Conservation (phyloP, 2,329 filamentous ascomycete species). For the Trichophyton verrucosum region DNA sequence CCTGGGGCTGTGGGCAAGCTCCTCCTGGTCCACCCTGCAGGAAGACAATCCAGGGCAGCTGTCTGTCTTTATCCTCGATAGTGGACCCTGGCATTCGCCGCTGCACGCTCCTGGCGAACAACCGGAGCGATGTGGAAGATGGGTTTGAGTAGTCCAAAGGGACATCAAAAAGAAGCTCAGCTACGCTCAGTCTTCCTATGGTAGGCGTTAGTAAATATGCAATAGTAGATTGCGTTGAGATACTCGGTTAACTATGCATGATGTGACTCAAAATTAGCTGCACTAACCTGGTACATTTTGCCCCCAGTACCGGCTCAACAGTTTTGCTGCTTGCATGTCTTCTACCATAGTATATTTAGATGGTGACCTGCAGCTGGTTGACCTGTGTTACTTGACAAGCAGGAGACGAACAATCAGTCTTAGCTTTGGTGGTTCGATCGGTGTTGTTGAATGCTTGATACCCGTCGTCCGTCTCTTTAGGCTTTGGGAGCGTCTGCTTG, state of each 20-base stretch:
- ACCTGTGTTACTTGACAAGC: neutral
- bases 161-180: slow-evolving; percentile 77
- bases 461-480: neutral
- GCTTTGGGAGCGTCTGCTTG: neutral
- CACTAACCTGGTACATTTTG: neutral
- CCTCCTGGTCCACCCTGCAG: slow-evolving; percentile 80
- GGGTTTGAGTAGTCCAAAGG: slow-evolving; percentile 64
- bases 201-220: neutral
- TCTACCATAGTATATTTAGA: slow-evolving; percentile 3
- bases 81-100: slow-evolving; percentile 52
- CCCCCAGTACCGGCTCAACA: slow-evolving; percentile 21
- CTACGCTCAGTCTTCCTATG: slow-evolving; percentile 59
- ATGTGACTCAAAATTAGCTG: neutral
- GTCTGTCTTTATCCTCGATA: slow-evolving; percentile 32
- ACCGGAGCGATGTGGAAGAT: slow-evolving; percentile 47
- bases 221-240: neutral
- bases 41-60: slow-evolving; percentile 54
- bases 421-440: neutral
- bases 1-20: slow-evolving; percentile 62
- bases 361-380: neutral
- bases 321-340: slow-evolving; percentile 25
- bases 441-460: neutral
- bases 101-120: slow-evolving; percentile 66
- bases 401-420: neutral
- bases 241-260: neutral